phyloP scores from a whole-genome alignment of 352 stramenopile species.

The Thalassiosira mediterranea region DNA sequence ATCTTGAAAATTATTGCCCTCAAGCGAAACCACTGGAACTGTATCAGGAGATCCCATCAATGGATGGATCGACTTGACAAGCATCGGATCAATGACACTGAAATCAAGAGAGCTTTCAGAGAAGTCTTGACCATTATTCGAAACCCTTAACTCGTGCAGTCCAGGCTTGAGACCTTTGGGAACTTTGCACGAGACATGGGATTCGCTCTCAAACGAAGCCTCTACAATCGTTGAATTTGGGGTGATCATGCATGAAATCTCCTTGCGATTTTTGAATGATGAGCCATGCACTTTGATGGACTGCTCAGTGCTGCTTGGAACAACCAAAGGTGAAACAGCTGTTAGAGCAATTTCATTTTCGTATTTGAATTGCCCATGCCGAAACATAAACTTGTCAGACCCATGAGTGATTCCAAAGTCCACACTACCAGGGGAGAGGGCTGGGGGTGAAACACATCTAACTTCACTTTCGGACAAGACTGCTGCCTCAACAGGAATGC shows the following conservation, averaged over 20 bases:
- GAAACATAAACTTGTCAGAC: constrained; percentile 42
- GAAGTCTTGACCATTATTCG: constrained; percentile 59
- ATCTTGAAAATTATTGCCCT: constrained; percentile 48
- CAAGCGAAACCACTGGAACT: constrained; percentile 27
- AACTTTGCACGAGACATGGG: constrained; percentile 36
- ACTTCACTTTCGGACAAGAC: constrained; percentile 44
- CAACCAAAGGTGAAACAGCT: constrained; percentile 14
- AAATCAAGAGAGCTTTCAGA: constrained; percentile 30
- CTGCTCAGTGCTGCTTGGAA: constrained; percentile 29
- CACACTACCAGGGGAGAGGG: constrained; percentile 1
- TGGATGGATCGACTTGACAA: constrained; percentile 41
- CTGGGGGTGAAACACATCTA: constrained; percentile 30
- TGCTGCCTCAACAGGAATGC: constrained; percentile 19
- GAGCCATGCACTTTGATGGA: constrained; percentile 35
- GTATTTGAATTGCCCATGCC: constrained; percentile 33
- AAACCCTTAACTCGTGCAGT: constrained; percentile 40
- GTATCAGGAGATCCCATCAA: constrained; percentile 25
- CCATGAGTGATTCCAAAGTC: constrained; percentile 40
- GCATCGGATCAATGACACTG: constrained; percentile 48
- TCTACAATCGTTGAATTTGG: constrained; percentile 20
- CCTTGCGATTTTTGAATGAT: constrained; percentile 33
- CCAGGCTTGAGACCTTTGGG: constrained; percentile 38
- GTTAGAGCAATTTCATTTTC: constrained; percentile 47
- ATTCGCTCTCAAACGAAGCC: constrained; percentile 36
- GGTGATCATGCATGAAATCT: constrained; percentile 49